Evolutionary conservation across 2,329 filamentous ascomycete species (phyloP), one percentile per base, ranked within the genome.

Genomic region (Colletotrichum sp.): DNA sequence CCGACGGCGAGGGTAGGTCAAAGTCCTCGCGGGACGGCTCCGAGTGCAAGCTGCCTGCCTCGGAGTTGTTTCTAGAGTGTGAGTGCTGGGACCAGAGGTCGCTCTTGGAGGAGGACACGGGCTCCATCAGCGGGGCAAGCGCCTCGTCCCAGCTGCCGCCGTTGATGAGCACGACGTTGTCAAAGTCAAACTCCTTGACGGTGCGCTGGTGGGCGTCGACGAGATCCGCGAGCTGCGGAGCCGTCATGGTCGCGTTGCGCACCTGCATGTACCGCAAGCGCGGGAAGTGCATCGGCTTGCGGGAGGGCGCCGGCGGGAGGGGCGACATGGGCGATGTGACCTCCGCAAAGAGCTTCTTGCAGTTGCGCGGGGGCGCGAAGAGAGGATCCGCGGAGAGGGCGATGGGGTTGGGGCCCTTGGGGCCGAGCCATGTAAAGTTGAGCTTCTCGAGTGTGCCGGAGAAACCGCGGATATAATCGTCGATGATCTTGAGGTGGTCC

Each of bases 71-170:
- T 38, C 80, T 81, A 16, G 80, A 82, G 29, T 81, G 78, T 5
- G 85, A 86, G 69, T 83, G 79, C 24, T 84, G 81, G 13, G 84
- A 84, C 87, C 87, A 88, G 27, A 83, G 79, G 36, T 84, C 82
- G 67, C 80, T 80, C 51, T 76, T 82, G 76, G 77, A 84, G 75
- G 81, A 86, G 5, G 36, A 51, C n/a, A 51, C 34, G 9, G 66
- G 55, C 79, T 86, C 79, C 79, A 89, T 91, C 70, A 97, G 85
- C 3, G 94, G 93, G 51, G 91, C 90, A n/a, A 98, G 88, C 0
- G 94, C 95, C 34, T 95, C 93, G 72, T 97, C 93, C 95, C 95
- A 98, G 71, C 87, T 93, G 33, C 93, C 95, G 38, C 86, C 86
- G 74, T 90, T 88, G 65, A 91, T 88, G 57, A 98, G 88, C 34